phyloP scores from a whole-genome alignment of 2,329 filamentous ascomycete genomes.

The Diaporthe aspalathi region DNA sequence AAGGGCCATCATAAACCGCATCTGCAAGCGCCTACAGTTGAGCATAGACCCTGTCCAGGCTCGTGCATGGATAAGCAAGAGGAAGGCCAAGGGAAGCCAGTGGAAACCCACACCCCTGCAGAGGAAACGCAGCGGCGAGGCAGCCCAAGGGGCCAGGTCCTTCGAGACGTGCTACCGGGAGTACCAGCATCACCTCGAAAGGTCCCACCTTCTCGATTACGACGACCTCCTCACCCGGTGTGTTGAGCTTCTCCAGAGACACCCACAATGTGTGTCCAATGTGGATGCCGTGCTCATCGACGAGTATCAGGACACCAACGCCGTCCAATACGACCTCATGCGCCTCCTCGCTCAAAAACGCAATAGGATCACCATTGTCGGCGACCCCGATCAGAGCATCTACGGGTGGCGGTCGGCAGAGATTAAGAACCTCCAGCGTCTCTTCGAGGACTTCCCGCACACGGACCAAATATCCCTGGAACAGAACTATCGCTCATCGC shows the following conservation, averaged over 20 bases:
- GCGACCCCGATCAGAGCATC: conserved; percentile 97
- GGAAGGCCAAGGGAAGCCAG: conserved; percentile 67
- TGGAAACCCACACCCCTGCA: conserved; percentile 43
- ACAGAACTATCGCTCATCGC: conserved; percentile 94
- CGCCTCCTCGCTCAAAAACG: conserved; percentile 80
- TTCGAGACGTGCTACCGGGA: conserved; percentile 76
- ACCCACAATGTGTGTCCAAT: conserved; percentile 86
- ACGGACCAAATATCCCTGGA: conserved; percentile 88
- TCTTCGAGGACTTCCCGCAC: conserved; percentile 80
- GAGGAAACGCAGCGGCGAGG: conserved; percentile 53
- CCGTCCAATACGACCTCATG: conserved; percentile 96
- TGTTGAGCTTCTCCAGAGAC: conserved; percentile 77
- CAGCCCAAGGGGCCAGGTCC: conserved; percentile 59
- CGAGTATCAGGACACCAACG: conserved; percentile 97
- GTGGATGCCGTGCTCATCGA: conserved; percentile 93
- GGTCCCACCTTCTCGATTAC: conserved; percentile 89
- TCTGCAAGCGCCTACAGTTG: conserved; percentile 79
- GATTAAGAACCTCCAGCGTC: conserved; percentile 84
- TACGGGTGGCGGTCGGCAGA: conserved; percentile 96
- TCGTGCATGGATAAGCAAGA: conserved; percentile 80
- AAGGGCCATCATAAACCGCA: conserved; percentile 81
- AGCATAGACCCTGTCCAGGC: conserved; percentile 76
- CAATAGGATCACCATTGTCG: conserved; percentile 90
- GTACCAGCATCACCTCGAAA: conserved; percentile 80
- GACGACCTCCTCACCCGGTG: conserved; percentile 91